Percentiles rank a stretch among this genome's conserved stretches.
These are phyloP conservation scores for Lachnellula arida DNA, from an alignment of 2,329 filamentous ascomycete genomes.

Conservation along the genomic window DNA sequence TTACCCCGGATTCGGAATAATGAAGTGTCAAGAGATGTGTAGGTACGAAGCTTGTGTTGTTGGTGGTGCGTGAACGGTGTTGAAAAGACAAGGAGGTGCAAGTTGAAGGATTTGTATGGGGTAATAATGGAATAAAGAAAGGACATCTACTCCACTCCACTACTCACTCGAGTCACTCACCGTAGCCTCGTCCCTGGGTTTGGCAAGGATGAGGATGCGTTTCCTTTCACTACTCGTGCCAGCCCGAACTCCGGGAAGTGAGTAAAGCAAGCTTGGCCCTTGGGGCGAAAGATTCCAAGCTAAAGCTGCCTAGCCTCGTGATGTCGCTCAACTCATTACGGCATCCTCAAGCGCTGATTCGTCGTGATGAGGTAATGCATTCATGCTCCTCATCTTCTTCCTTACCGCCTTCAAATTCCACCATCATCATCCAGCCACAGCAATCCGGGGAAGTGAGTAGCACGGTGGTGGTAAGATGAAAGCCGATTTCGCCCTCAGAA, in stretches of 20 bases:
- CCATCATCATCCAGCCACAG: too few relatives aligned
- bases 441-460: too few relatives aligned
- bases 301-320: background rate
- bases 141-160: background rate
- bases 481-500: too few relatives aligned
- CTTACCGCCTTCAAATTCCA: background rate
- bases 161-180: too few relatives aligned
- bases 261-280: too few relatives aligned
- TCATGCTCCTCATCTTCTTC: background rate
- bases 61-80: background rate
- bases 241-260: background rate
- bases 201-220: background rate
- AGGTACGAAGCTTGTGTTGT: too few relatives aligned
- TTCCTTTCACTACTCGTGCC: background rate
- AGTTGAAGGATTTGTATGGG: background rate
- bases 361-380: conserved; percentile 1
- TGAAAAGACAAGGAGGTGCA: background rate
- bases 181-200: too few relatives aligned
- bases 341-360: conserved; percentile 1
- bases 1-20: background rate
- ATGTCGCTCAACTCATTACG: conserved; percentile 1
- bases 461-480: too few relatives aligned
- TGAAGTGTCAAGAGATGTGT: background rate
- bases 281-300: too few relatives aligned
- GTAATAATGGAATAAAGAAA: background rate